Percentiles rank a stretch among this genome's conserved stretches.
These are phyloP conservation scores for Prorocentrum cordatum DNA, from an alignment of 169 alveolate genomes.

Conservation along the genomic window DNA sequence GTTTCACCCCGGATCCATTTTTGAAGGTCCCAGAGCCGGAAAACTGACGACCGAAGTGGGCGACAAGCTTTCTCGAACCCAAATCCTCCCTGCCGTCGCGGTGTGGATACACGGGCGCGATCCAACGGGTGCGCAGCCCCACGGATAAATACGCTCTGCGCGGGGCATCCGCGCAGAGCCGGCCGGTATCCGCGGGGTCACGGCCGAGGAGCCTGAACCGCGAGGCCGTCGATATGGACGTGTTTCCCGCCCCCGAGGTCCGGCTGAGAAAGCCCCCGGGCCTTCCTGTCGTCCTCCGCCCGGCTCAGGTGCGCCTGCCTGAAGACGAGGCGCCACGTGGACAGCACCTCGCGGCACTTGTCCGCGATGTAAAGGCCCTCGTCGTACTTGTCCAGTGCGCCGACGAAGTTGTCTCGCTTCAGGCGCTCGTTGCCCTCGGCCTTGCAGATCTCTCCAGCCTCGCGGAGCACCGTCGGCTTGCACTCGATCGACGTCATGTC, in stretches of 20 bases:
- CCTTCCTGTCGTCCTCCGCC: slow-evolving; percentile 50
- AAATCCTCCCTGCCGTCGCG: too few relatives aligned
- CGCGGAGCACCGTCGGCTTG: slow-evolving; percentile 23
- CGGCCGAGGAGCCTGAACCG: background rate
- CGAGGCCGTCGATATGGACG: background rate
- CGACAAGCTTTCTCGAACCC: too few relatives aligned
- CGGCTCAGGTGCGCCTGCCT: slow-evolving; percentile 25
- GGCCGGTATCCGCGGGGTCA: background rate
- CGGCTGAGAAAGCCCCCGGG: background rate
- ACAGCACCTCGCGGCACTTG: slow-evolving; percentile 45
- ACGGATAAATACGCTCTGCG: background rate
- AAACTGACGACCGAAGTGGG: too few relatives aligned
- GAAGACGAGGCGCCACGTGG: slow-evolving; percentile 40
- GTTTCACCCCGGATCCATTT: too few relatives aligned
- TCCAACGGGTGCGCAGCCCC: too few relatives aligned
- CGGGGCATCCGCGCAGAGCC: background rate
- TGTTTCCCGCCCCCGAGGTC: background rate
- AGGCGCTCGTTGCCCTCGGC: slow-evolving; percentile 37
- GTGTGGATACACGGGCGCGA: too few relatives aligned
- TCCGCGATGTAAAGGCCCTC: slow-evolving; percentile 35
- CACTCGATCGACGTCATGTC: slow-evolving; percentile 27
- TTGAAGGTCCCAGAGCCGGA: too few relatives aligned
- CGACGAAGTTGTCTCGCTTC: slow-evolving; percentile 3
- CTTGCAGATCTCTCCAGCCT: slow-evolving; percentile 32
- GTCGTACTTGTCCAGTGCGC: slow-evolving; percentile 17